Percentiles rank a stretch among this genome's conserved stretches.
Evolutionary conservation across 148 eudicot genomes (phyloP).

Genomic region (Chenopodium quinoa): DNA sequence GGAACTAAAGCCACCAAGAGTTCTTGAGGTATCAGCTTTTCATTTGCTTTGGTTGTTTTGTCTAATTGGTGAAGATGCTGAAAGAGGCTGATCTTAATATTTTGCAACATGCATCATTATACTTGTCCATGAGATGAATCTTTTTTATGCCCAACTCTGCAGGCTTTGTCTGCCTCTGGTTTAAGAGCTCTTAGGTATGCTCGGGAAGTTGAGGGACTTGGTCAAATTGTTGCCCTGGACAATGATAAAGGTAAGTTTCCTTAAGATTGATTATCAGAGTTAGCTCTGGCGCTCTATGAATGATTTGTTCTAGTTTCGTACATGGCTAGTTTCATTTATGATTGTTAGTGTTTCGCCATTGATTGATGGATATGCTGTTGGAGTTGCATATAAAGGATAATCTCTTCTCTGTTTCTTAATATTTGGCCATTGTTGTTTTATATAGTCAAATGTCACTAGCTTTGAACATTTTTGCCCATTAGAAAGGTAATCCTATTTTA

Average conservation of each 20-base stretch:
- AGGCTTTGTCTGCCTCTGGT: constrained; percentile 98
- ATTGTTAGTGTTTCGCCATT: not conserved
- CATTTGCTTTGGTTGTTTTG: constrained; percentile 4
- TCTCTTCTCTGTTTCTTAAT: not conserved
- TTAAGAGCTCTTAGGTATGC: constrained; percentile 97
- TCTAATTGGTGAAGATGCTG: not conserved
- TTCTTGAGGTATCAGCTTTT: constrained; percentile 70
- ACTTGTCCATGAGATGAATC: not conserved
- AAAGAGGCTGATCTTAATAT: not conserved
- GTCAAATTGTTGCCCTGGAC: constrained; percentile 90
- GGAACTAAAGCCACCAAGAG: constrained; percentile 85
- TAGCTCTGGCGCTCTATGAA: not conserved
- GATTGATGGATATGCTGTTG: not conserved
- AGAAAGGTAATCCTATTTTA: not conserved
- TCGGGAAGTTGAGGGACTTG: constrained; percentile 88
- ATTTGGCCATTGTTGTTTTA: not conserved
- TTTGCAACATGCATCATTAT: not conserved
- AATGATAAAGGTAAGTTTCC: constrained; percentile 68
- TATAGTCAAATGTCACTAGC: not conserved
- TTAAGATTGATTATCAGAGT: not conserved
- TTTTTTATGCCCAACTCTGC: constrained; percentile 14
- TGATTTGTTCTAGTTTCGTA: not conserved
- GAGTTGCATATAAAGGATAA: not conserved
- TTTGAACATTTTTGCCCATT: too few relatives aligned
- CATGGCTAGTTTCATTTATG: not conserved